phyloP scores from a whole-genome alignment of 306 rosid species.

The Carpinus fangiana region DNA sequence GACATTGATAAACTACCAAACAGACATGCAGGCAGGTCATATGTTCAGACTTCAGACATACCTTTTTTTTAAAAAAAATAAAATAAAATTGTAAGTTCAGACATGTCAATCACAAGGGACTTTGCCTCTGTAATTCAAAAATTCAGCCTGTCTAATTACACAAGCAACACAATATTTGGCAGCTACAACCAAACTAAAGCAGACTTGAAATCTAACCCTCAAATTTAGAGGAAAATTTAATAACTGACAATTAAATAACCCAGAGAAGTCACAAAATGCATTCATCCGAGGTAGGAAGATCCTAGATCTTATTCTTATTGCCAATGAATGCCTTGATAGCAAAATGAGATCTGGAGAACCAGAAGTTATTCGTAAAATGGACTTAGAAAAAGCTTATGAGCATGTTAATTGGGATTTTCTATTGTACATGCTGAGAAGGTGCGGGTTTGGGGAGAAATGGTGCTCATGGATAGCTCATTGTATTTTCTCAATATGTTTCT shows the following conservation, averaged over 20 bases:
- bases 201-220: background rate
- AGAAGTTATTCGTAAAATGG: too few species aligned
- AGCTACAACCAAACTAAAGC: constrained; percentile 1
- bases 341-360: too few species aligned
- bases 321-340: too few species aligned
- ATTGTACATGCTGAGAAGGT: too few species aligned
- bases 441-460: too few species aligned
- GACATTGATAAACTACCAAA: background rate
- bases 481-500: too few species aligned
- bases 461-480: too few species aligned
- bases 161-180: background rate
- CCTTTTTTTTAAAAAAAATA: background rate
- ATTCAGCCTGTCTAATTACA: background rate
- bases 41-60: background rate
- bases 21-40: background rate
- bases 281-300: too few species aligned
- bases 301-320: too few species aligned
- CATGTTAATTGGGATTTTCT: too few species aligned
- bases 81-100: background rate
- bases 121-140: background rate
- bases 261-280: background rate
- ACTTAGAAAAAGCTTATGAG: too few species aligned
- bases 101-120: background rate
- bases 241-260: constrained; percentile 10
- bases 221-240: background rate